Evolutionary conservation across 192 early-diverging fungal species (phyloP).

Genomic region (Gamsiella multidivaricata): DNA sequence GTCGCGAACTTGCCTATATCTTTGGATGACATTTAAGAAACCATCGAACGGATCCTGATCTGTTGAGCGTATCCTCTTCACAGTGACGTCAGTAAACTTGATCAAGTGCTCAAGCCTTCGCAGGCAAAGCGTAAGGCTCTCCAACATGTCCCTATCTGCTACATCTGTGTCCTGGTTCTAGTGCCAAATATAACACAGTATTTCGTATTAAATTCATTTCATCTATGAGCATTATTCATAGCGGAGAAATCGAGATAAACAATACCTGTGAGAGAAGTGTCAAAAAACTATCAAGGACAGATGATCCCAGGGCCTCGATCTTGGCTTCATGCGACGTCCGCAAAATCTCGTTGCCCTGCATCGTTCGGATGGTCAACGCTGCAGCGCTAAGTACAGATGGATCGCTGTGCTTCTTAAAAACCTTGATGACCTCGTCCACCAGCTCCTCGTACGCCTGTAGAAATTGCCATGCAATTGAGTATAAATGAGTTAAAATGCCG

Average conservation of each 20-base stretch:
- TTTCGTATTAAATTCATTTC: no score
- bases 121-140: slow-evolving; percentile 22
- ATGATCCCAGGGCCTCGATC: slow-evolving; percentile 38
- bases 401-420: slow-evolving; percentile 56
- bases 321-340: slow-evolving; percentile 46
- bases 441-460: slow-evolving; percentile 60
- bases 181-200: not conserved
- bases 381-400: slow-evolving; percentile 55
- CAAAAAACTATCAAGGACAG: slow-evolving; percentile 34
- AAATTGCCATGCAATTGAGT: not conserved
- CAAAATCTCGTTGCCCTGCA: slow-evolving; percentile 53
- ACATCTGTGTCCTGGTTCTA: slow-evolving; percentile 16
- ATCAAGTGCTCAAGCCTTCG: slow-evolving; percentile 42
- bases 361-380: slow-evolving; percentile 50
- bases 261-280: slow-evolving; percentile 13
- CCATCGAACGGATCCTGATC: slow-evolving; percentile 29
- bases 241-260: not conserved
- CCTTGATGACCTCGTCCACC: slow-evolving; percentile 57
- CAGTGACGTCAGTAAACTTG: slow-evolving; percentile 42
- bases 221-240: no score
- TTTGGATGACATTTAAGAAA: slow-evolving; percentile 21
- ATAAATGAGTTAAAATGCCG: not conserved
- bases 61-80: slow-evolving; percentile 3
- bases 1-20: slow-evolving; percentile 12
- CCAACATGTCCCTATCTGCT: not conserved